Evolutionary conservation across 2,329 filamentous ascomycete genomes (phyloP).

Genomic region (Fusarium poae): DNA sequence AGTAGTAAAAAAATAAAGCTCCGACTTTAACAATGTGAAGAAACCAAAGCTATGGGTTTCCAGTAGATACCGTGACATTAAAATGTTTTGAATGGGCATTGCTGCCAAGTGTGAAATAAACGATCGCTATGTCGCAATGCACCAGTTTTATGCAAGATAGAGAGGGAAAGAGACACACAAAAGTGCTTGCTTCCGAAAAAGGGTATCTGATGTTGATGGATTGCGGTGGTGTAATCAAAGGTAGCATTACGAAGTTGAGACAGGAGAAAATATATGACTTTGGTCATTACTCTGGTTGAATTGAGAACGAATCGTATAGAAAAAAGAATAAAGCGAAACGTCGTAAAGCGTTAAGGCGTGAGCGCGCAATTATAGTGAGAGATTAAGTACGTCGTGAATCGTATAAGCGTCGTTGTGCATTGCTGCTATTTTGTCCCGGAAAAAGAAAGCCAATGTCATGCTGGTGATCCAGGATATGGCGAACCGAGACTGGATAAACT

Average conservation of each 20-base stretch:
- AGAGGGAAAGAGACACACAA: conserved; percentile 21
- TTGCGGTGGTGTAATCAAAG: conserved; percentile 14
- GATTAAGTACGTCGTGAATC: conserved; percentile 42
- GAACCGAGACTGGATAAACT: conserved; percentile 49
- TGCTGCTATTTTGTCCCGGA: conserved; percentile 20
- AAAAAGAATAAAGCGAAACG: conserved; percentile 25
- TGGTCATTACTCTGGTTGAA: conserved; percentile 11
- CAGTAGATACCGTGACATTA: conserved; percentile 15
- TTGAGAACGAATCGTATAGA: conserved; percentile 19
- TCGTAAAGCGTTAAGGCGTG: conserved; percentile 39
- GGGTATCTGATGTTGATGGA: conserved; percentile 39
- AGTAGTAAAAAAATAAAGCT: background rate
- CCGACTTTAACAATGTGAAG: conserved; percentile 8
- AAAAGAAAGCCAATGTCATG: conserved; percentile 23
- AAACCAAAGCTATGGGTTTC: conserved; percentile 6
- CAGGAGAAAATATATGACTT: conserved; percentile 9
- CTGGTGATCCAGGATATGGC: conserved; percentile 45
- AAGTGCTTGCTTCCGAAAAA: conserved; percentile 37
- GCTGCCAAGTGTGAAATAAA: conserved; percentile 33
- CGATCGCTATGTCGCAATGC: conserved; percentile 35
- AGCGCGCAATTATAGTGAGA: conserved; percentile 26
- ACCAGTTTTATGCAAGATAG: conserved; percentile 37
- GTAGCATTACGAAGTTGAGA: conserved; percentile 19
- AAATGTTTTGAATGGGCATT: conserved; percentile 13
- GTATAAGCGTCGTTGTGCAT: conserved; percentile 34